phyloP scores from a whole-genome alignment of 73 alveolate genomes.

The Paramecium tetraurelia region DNA sequence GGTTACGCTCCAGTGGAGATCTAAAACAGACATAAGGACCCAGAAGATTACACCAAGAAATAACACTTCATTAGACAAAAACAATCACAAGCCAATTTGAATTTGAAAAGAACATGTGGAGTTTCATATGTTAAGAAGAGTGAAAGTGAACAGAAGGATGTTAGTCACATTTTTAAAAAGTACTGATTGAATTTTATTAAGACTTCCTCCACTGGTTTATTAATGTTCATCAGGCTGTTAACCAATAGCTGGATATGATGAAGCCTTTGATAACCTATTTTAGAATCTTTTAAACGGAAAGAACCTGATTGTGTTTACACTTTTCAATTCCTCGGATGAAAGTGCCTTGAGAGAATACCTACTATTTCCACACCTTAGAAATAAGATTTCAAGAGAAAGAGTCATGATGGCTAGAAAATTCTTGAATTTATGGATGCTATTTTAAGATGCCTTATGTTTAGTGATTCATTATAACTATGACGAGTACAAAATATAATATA shows the following conservation, averaged over 20 bases:
- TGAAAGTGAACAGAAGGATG: slow-evolving; percentile 70
- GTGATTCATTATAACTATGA: slow-evolving; percentile 64
- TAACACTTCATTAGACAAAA: slow-evolving; percentile 72
- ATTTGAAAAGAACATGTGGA: slow-evolving; percentile 81
- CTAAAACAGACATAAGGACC: slow-evolving; percentile 39
- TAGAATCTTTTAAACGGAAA: neutral
- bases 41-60: slow-evolving; percentile 50
- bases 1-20: slow-evolving; percentile 62
- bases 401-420: slow-evolving; percentile 35
- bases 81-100: slow-evolving; percentile 56
- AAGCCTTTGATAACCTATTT: slow-evolving; percentile 23
- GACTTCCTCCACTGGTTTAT: slow-evolving; percentile 55
- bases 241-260: slow-evolving; percentile 24
- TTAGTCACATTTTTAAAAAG: slow-evolving; percentile 53
- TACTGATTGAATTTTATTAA: neutral
- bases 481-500: neutral
- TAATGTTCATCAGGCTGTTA: slow-evolving; percentile 56
- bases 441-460: slow-evolving; percentile 61
- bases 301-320: slow-evolving; percentile 45
- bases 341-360: slow-evolving; percentile 65
- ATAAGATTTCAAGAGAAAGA: slow-evolving; percentile 38
- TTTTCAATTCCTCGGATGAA: slow-evolving; percentile 64
- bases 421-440: slow-evolving; percentile 49
- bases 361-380: slow-evolving; percentile 48
- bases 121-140: slow-evolving; percentile 74